These are phyloP conservation scores for Fusarium sp. DNA, from an alignment of 2,329 filamentous ascomycete species.

Conservation along the genomic window DNA sequence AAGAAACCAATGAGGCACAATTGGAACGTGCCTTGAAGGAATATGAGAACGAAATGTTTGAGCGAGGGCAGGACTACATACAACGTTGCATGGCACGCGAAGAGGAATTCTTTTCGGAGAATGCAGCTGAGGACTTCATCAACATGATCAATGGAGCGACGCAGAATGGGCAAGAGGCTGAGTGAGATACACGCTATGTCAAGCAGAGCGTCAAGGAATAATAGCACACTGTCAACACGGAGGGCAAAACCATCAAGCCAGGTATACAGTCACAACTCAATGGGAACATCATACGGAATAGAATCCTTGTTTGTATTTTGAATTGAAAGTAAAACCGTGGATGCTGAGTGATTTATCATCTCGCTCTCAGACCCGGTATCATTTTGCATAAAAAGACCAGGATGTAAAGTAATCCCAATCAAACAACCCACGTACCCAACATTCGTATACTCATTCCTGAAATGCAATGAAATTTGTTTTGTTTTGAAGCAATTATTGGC, in stretches of 20 bases:
- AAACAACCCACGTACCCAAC: neutral
- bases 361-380: conserved; percentile 36
- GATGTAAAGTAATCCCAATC: neutral
- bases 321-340: conserved; percentile 30
- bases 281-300: neutral
- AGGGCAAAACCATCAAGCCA: rapidly evolving
- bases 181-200: too few relatives aligned
- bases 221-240: too few relatives aligned
- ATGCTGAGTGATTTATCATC: conserved; percentile 40
- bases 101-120: neutral
- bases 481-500: neutral
- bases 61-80: conserved; percentile 4
- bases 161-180: rapidly evolving
- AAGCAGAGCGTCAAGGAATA: too few relatives aligned
- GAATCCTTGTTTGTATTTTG: conserved; percentile 20
- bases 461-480: neutral
- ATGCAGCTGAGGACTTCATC: neutral
- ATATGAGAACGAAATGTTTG: conserved; percentile 8
- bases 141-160: neutral
- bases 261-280: neutral
- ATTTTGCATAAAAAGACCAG: conserved; percentile 4
- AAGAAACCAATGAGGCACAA: rapidly evolving
- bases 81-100: neutral
- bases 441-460: conserved; percentile 8
- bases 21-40: neutral